phyloP scores from a whole-genome alignment of 768 basidiomycete species.

The Lactarius pseudohatsudake region DNA sequence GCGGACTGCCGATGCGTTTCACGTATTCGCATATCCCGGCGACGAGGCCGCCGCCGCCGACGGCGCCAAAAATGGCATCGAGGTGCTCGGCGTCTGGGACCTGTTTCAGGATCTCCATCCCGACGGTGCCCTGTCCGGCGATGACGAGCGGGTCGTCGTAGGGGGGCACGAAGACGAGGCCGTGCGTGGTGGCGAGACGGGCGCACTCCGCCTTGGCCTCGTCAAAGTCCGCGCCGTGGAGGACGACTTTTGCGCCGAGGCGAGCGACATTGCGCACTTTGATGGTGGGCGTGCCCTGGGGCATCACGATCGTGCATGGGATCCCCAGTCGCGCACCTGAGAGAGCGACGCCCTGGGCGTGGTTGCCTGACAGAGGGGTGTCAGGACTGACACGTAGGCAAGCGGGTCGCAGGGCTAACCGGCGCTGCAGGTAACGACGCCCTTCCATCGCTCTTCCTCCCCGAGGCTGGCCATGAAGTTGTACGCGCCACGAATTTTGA shows the following conservation, averaged over 20 bases:
- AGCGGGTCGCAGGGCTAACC: conserved; percentile 54
- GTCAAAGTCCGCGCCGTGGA: conserved; percentile 92
- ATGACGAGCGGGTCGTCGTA: conserved; percentile 97
- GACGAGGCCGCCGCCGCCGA: conserved; percentile 92
- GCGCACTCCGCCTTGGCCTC: conserved; percentile 95
- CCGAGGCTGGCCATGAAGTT: conserved; percentile 93
- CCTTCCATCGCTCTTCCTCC: conserved; percentile 93
- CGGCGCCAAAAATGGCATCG: conserved; percentile 84
- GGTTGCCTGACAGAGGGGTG: conserved; percentile 67
- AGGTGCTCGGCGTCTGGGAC: conserved; percentile 69
- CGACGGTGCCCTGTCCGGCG: conserved; percentile 95
- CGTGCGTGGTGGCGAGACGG: conserved; percentile 71
- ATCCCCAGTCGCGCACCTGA: conserved; percentile 86
- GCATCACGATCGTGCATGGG: conserved; percentile 99
- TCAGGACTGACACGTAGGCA: conserved; percentile 19
- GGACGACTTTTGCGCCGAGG: conserved; percentile 90
- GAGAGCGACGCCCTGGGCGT: conserved; percentile 97
- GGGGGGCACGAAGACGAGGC: conserved; percentile 89
- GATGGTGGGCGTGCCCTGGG: conserved; percentile 89
- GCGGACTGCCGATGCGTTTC: conserved; percentile 86
- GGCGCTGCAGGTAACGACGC: conserved; percentile 96
- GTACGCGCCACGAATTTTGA: conserved; percentile 98
- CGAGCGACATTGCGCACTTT: conserved; percentile 96
- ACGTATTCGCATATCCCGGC: conserved; percentile 92
- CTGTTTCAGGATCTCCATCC: conserved; percentile 94